These are phyloP conservation scores for Hygrocybe punicea DNA, from an alignment of 768 basidiomycete species.

Conservation along the genomic window DNA sequence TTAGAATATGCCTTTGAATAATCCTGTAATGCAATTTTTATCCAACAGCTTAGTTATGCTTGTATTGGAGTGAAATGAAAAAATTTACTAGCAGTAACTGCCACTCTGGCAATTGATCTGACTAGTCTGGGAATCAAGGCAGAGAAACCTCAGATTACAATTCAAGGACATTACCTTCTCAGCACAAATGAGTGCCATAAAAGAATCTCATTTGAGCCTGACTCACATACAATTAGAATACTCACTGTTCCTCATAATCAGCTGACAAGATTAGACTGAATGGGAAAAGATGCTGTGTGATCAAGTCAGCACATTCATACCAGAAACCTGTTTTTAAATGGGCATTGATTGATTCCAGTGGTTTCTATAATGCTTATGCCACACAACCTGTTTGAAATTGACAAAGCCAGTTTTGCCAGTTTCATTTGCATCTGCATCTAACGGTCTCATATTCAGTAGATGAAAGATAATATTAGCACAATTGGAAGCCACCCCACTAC, in stretches of 20 bases:
- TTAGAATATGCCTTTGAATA: no score
- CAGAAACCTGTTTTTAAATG: slow-evolving; percentile 20
- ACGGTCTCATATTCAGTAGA: slow-evolving; percentile 1
- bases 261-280: slow-evolving; percentile 38
- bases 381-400: slow-evolving; percentile 34
- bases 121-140: no score
- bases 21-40: no score
- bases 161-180: no score
- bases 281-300: slow-evolving; percentile 31
- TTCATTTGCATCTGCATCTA: slow-evolving; percentile 33
- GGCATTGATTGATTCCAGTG: slow-evolving; percentile 26
- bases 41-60: no score
- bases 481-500: slow-evolving; percentile 41
- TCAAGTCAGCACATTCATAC: slow-evolving; percentile 27
- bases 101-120: no score
- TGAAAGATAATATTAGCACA: slow-evolving; percentile 14
- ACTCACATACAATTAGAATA: slow-evolving; percentile 6
- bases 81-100: no score
- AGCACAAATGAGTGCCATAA: slow-evolving; percentile 39
- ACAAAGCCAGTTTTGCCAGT: slow-evolving; percentile 29
- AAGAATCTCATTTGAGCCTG: slow-evolving; percentile 26
- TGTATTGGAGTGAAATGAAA: no score
- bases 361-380: slow-evolving; percentile 35
- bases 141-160: no score
- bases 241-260: slow-evolving; percentile 49